Percentiles rank a stretch among this genome's conserved stretches.
These are phyloP conservation scores for Umbelopsis sp. DNA, from an alignment of 192 early-diverging fungal genomes.

Conservation along the genomic window DNA sequence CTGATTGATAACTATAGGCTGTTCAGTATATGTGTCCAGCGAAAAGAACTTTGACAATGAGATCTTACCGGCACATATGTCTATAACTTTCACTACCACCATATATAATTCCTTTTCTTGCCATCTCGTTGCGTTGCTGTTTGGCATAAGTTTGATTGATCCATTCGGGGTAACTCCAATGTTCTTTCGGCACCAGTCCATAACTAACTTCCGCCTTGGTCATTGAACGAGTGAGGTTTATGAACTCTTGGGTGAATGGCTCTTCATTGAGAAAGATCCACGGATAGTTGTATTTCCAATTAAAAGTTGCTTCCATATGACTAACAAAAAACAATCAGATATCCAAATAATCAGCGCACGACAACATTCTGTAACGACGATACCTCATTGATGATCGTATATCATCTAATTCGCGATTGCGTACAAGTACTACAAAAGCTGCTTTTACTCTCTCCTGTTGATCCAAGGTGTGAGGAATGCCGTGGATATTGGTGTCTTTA, in stretches of 20 bases:
- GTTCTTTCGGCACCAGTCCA: constrained; percentile 63
- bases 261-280: constrained; percentile 82
- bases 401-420: constrained; percentile 70
- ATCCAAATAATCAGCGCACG: constrained; percentile 33
- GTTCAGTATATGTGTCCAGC: background rate
- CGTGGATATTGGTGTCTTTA: background rate
- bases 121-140: constrained; percentile 58
- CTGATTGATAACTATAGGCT: constrained; percentile 61
- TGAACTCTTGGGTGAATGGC: constrained; percentile 68
- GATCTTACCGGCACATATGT: constrained; percentile 73
- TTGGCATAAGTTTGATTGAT: constrained; percentile 67
- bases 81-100: constrained; percentile 70
- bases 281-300: constrained; percentile 70
- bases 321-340: constrained; percentile 16
- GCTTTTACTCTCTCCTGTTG: constrained; percentile 51
- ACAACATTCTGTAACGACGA: too few relatives aligned
- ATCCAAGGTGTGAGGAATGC: background rate
- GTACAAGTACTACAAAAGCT: constrained; percentile 71
- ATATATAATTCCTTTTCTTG: constrained; percentile 55
- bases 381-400: constrained; percentile 62
- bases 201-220: constrained; percentile 58
- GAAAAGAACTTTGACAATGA: background rate
- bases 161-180: constrained; percentile 83
- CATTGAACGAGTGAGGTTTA: constrained; percentile 44
- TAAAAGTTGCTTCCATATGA: constrained; percentile 66